A percentile compares a stretch with the other conserved stretches of the same genome.
These are phyloP conservation scores for Aspergillus persii DNA, from an alignment of 2,329 filamentous ascomycete species.

Conservation along the genomic window DNA sequence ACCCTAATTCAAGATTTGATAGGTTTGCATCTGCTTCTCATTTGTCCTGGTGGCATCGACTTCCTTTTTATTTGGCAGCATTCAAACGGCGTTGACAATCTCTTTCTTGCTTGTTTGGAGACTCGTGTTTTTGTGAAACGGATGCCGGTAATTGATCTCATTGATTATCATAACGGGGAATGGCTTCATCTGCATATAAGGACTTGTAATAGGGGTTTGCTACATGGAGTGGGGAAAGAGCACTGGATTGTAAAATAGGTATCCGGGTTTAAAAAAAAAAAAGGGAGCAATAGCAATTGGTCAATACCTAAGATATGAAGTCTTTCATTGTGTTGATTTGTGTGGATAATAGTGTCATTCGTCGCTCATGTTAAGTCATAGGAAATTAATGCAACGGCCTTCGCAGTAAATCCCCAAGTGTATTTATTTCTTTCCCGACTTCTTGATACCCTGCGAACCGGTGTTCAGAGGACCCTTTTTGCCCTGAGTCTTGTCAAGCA, in stretches of 20 bases:
- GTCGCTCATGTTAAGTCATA: slow-evolving; percentile 25
- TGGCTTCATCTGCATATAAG: not conserved
- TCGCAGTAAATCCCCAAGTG: not conserved
- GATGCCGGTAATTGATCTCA: slow-evolving; percentile 1
- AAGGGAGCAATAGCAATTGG: slow-evolving; percentile 12
- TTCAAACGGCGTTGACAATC: slow-evolving; percentile 1
- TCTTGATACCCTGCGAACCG: slow-evolving; percentile 89
- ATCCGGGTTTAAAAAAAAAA: not conserved
- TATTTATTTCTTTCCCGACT: slow-evolving; percentile 90
- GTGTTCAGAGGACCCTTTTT: slow-evolving; percentile 80
- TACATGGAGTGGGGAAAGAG: not conserved
- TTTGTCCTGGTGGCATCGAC: not conserved
- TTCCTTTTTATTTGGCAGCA: not conserved
- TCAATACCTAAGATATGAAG: slow-evolving; percentile 10
- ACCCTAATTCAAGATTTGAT: slow-evolving; percentile 11
- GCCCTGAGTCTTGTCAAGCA: slow-evolving; percentile 77
- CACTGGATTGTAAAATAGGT: slow-evolving; percentile 6
- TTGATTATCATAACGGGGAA: not conserved
- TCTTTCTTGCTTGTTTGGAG: slow-evolving; percentile 4
- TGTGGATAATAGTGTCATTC: slow-evolving; percentile 14
- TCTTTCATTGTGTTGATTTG: slow-evolving; percentile 13
- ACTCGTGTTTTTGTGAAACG: not conserved
- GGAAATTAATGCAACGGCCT: not conserved
- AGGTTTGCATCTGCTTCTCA: slow-evolving; percentile 4
- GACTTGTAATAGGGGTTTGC: not conserved